These are phyloP conservation scores for Colletotrichum tanaceti DNA, from an alignment of 2,329 filamentous ascomycete species.

Conservation along the genomic window DNA sequence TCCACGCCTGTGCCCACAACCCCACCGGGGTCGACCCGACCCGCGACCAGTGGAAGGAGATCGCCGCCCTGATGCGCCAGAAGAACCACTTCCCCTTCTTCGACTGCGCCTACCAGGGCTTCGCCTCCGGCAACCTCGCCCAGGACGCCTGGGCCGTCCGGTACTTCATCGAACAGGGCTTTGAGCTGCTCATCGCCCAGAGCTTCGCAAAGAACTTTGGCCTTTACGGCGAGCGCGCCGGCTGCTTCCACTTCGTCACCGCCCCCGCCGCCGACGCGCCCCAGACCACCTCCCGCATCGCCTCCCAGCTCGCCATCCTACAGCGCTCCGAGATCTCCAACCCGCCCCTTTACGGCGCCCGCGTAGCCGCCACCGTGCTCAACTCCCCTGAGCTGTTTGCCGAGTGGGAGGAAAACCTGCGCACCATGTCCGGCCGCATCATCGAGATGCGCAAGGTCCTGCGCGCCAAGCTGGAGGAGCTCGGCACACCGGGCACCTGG, in stretches of 20 bases:
- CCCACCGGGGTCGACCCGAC: constrained; percentile 97
- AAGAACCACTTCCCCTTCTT: constrained; percentile 97
- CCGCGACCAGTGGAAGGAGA: constrained; percentile 91
- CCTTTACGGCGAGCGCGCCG: constrained; percentile 94
- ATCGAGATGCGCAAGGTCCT: constrained; percentile 88
- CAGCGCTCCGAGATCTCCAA: constrained; percentile 98
- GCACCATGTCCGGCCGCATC: constrained; percentile 95
- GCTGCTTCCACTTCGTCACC: constrained; percentile 94
- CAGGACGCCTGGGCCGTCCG: constrained; percentile 92
- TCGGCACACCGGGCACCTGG: constrained; percentile 90
- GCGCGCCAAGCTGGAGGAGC: constrained; percentile 82
- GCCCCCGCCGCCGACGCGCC: constrained; percentile 75
- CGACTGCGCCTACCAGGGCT: constrained; percentile 97
- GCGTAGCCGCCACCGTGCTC: constrained; percentile 85
- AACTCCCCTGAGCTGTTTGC: constrained; percentile 85
- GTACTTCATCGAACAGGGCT: constrained; percentile 92
- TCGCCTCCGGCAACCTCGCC: constrained; percentile 89
- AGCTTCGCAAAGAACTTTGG: constrained; percentile 99
- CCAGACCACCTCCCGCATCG: constrained; percentile 72
- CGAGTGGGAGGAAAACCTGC: constrained; percentile 92
- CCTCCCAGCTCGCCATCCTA: constrained; percentile 90
- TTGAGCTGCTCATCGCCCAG: constrained; percentile 89
- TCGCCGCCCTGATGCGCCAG: constrained; percentile 79
- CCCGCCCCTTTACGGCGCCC: constrained; percentile 92
- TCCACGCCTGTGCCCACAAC: constrained; percentile 98